These are phyloP conservation scores for Fusarium equiseti DNA, from an alignment of 2,329 filamentous ascomycete species.

Conservation along the genomic window DNA sequence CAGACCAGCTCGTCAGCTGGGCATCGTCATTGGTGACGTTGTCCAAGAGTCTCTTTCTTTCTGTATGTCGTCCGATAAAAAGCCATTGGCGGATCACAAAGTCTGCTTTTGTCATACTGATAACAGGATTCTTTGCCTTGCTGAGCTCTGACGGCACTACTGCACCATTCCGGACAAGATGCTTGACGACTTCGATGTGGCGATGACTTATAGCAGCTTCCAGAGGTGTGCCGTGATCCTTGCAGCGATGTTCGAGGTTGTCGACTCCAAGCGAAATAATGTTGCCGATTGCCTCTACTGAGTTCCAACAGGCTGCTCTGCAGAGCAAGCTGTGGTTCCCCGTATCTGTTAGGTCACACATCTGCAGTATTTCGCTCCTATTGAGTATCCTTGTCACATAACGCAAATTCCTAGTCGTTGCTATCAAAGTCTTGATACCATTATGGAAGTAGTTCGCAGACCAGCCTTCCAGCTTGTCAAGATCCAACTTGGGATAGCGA, in stretches of 20 bases:
- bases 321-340: neutral
- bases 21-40: rapidly evolving
- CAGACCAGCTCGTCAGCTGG: neutral
- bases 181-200: neutral
- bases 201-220: neutral
- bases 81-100: neutral
- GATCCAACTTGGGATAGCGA: rapidly evolving
- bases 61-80: neutral
- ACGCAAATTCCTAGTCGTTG: rapidly evolving
- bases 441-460: neutral
- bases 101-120: neutral
- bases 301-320: neutral
- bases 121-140: rapidly evolving
- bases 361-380: neutral
- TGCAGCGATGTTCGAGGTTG: neutral
- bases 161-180: neutral
- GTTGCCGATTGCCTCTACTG: neutral
- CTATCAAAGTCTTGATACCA: rapidly evolving
- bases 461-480: neutral
- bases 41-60: rapidly evolving
- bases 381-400: neutral
- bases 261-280: neutral
- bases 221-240: neutral
- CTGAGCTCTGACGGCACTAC: rapidly evolving
- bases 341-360: neutral